Percentiles rank a stretch among this genome's conserved stretches.
phyloP scores from a whole-genome alignment of 2,329 filamentous ascomycete species.

The Akanthomyces uredinophilus region DNA sequence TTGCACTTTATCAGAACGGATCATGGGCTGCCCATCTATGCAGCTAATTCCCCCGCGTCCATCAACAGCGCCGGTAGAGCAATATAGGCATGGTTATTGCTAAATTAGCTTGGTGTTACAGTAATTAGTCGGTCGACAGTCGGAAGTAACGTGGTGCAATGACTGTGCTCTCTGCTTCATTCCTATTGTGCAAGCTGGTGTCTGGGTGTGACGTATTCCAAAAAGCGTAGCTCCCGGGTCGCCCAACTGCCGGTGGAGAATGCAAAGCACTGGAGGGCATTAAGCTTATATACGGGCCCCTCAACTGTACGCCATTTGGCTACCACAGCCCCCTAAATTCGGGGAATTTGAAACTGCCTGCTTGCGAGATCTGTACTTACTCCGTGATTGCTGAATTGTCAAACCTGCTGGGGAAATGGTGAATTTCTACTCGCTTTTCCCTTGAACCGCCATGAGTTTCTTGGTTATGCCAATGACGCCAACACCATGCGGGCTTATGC shows the following conservation, averaged over 20 bases:
- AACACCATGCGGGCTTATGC: constrained; percentile 2
- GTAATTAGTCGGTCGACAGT: not conserved
- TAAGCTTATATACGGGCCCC: no score
- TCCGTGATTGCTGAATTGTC: no score
- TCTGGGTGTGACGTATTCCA: not conserved
- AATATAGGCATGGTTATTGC: not conserved
- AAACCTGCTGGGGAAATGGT: no score
- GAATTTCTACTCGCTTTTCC: no score
- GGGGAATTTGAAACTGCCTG: no score
- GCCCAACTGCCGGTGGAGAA: no score
- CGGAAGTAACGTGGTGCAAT: not conserved
- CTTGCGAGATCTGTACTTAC: no score
- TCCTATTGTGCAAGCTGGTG: not conserved
- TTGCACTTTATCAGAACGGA: not conserved
- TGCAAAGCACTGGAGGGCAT: no score
- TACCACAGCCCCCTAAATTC: no score
- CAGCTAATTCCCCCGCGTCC: not conserved
- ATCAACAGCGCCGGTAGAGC: not conserved
- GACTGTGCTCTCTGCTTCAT: not conserved
- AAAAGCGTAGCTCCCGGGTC: no score
- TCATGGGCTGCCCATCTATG: not conserved
- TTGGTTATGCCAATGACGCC: not conserved
- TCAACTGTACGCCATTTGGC: no score
- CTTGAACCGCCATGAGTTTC: no score
- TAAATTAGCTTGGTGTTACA: not conserved